phyloP scores from a whole-genome alignment of 306 rosid species.

The Castanospermum australe region DNA sequence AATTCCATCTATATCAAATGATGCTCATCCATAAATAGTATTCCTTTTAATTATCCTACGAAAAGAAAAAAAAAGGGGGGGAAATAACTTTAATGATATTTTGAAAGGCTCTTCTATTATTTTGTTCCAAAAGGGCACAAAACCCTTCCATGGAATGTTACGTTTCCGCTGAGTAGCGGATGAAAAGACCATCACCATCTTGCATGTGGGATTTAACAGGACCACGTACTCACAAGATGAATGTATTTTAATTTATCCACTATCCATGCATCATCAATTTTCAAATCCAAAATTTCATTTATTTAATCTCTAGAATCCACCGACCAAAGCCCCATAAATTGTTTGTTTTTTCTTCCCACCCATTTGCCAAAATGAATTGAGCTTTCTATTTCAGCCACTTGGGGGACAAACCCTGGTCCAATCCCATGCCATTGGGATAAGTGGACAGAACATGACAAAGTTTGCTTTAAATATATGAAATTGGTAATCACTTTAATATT shows the following conservation, averaged over 20 bases:
- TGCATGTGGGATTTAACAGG: conserved; percentile 5
- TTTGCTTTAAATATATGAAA: not conserved
- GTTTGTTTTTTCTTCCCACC: not conserved
- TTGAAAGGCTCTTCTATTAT: not conserved
- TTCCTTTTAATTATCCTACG: not conserved
- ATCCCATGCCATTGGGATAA: conserved; percentile 5
- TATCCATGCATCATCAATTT: not conserved
- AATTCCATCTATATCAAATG: not conserved
- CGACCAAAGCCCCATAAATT: conserved; percentile 29
- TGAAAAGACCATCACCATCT: not conserved
- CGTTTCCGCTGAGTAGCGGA: not conserved
- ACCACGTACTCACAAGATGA: not conserved
- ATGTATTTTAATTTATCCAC: not conserved
- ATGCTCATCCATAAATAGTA: not conserved
- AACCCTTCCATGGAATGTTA: conserved; percentile 1
- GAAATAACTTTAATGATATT: not conserved
- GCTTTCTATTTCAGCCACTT: conserved; percentile 12
- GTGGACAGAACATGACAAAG: conserved; percentile 17
- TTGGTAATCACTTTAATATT: not conserved
- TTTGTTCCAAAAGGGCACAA: not conserved
- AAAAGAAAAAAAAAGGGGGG: not conserved
- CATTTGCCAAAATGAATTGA: not conserved
- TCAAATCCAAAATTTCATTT: not conserved
- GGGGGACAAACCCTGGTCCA: conserved; percentile 18
- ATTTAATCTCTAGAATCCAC: conserved; percentile 19